Percentiles rank a stretch among this genome's conserved stretches.
Conservation (phyloP, 2,329 filamentous ascomycete species). For the Venturia pyrina region DNA sequence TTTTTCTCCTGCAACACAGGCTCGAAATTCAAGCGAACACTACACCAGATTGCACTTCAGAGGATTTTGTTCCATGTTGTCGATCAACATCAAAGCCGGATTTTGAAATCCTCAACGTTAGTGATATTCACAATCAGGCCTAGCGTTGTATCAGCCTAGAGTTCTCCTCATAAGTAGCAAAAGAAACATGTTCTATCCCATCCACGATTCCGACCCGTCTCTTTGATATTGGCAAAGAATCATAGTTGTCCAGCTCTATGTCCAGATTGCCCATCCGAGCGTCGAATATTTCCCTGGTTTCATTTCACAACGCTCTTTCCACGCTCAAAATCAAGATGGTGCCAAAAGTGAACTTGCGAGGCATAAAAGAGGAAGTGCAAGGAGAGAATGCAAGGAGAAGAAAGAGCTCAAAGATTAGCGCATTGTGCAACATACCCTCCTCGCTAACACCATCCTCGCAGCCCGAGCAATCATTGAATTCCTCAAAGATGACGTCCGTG, state of each 20-base stretch:
- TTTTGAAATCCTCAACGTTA: background rate
- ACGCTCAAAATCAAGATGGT: background rate
- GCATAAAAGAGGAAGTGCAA: background rate
- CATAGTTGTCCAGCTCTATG: too few species aligned
- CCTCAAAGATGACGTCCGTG: background rate
- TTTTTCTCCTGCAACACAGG: background rate
- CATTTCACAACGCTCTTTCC: background rate
- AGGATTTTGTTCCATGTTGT: background rate
- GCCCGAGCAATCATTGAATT: background rate
- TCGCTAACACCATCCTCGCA: background rate
- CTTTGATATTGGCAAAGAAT: background rate
- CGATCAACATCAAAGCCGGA: background rate
- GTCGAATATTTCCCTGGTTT: too few species aligned
- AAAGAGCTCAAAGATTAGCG: background rate
- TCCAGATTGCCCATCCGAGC: too few species aligned
- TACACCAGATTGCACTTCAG: background rate
- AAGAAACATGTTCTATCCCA: background rate
- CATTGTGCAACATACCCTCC: background rate
- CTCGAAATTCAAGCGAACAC: background rate
- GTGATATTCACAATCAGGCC: background rate
- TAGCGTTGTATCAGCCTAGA: background rate
- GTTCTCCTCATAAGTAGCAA: background rate
- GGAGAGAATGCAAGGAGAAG: background rate
- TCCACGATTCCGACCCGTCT: background rate
- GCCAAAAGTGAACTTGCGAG: background rate